These are phyloP conservation scores for Teunomyces funiuensis DNA, from an alignment of 805 yeast genomes.

Conservation along the genomic window DNA sequence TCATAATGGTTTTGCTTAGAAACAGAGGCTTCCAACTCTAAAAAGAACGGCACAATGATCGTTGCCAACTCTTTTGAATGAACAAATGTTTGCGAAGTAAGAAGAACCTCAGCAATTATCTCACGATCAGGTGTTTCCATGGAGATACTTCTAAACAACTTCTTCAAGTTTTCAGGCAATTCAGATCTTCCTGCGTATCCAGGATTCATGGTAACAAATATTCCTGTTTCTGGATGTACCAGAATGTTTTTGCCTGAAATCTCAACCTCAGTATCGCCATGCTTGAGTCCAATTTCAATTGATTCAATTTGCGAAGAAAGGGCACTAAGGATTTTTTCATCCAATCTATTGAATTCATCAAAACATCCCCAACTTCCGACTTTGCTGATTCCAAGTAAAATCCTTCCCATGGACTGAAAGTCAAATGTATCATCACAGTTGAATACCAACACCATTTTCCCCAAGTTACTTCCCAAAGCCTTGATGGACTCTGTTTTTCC, in stretches of 20 bases:
- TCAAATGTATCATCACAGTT: constrained; percentile 92
- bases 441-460: constrained; percentile 80
- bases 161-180: constrained; percentile 83
- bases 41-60: constrained; percentile 56
- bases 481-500: constrained; percentile 93
- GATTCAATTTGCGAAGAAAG: constrained; percentile 76
- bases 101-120: constrained; percentile 67
- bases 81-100: constrained; percentile 69
- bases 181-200: constrained; percentile 78
- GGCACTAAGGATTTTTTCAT: constrained; percentile 71
- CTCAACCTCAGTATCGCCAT: constrained; percentile 27
- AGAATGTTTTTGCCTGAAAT: constrained; percentile 42
- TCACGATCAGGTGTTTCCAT: constrained; percentile 71
- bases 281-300: constrained; percentile 57
- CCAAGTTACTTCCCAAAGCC: constrained; percentile 76
- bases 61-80: constrained; percentile 46
- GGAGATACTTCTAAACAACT: constrained; percentile 71
- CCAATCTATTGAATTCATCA: constrained; percentile 88
- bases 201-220: constrained; percentile 91
- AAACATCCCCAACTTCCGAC: constrained; percentile 95
- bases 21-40: constrained; percentile 35
- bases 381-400: constrained; percentile 73
- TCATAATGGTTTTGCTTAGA: constrained; percentile 77
- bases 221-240: constrained; percentile 55
- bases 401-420: constrained; percentile 71